A percentile compares a stretch with the other conserved stretches of the same genome.
Evolutionary conservation across 2,329 filamentous ascomycete genomes (phyloP).

Genomic region (Botrytis byssoidea): DNA sequence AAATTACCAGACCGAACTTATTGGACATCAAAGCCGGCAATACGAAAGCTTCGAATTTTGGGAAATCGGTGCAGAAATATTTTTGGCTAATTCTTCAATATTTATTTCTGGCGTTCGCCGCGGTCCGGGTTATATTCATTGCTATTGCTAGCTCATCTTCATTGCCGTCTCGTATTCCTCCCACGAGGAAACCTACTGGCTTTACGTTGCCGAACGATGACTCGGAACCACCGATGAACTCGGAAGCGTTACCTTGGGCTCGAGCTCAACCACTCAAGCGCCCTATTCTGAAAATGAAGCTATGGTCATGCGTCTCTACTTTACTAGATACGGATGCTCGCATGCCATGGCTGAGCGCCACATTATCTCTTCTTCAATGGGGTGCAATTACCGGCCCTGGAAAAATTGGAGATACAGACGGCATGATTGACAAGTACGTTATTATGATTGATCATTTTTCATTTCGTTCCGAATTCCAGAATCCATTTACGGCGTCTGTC

Average conservation of each 20-base stretch:
- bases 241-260: constrained; percentile 24
- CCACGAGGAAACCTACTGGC: constrained; percentile 31
- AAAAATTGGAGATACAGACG: constrained; percentile 69
- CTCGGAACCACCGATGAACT: constrained; percentile 27
- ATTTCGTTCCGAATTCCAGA: constrained; percentile 6
- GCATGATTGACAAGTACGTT: constrained; percentile 80
- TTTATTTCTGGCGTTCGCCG: constrained; percentile 51
- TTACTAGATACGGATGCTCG: constrained; percentile 71
- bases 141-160: constrained; percentile 67
- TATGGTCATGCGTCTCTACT: constrained; percentile 72
- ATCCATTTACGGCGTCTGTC: constrained; percentile 18
- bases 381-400: constrained; percentile 71
- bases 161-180: constrained; percentile 54
- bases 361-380: constrained; percentile 74
- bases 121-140: constrained; percentile 63
- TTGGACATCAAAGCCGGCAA: constrained; percentile 24
- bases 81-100: constrained; percentile 54
- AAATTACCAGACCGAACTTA: constrained; percentile 27
- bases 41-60: constrained; percentile 27
- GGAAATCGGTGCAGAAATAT: constrained; percentile 38
- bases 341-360: constrained; percentile 88
- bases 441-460: constrained; percentile 25
- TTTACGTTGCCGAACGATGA: constrained; percentile 31
- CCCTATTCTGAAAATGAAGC: constrained; percentile 66
- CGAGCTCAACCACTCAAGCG: constrained; percentile 32